Conservation (phyloP, 345 rosid species). For the Excoecaria agallocha region DNA sequence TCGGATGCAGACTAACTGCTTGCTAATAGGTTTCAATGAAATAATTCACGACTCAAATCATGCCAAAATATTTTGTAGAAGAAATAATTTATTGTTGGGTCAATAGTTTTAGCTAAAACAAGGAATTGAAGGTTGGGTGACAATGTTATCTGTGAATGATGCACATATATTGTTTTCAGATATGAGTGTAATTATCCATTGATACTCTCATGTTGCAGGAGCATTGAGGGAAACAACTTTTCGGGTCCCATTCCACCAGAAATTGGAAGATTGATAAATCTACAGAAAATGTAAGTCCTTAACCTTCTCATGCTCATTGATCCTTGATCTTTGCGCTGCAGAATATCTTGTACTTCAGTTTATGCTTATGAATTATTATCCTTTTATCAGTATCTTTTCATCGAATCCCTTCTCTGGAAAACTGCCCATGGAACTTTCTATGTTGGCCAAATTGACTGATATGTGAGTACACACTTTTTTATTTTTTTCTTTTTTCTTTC, state of each 20-base stretch:
- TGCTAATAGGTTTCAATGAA: background rate
- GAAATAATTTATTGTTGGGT: background rate
- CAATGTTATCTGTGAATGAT: background rate
- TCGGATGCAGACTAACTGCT: background rate
- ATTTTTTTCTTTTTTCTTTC: too few relatives aligned
- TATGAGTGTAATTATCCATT: background rate
- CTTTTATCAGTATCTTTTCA: conserved; percentile 47
- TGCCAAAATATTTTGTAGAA: background rate
- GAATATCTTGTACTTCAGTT: background rate
- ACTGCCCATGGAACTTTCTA: conserved; percentile 48
- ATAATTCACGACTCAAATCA: background rate
- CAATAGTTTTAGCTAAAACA: background rate
- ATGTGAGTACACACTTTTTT: conserved; percentile 47
- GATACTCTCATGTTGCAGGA: conserved; percentile 42
- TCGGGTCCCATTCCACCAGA: conserved; percentile 72
- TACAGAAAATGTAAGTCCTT: conserved; percentile 61
- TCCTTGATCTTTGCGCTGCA: conserved; percentile 1
- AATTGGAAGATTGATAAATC: conserved; percentile 51
- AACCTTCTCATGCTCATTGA: conserved; percentile 10
- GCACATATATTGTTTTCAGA: background rate
- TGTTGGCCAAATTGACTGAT: conserved; percentile 65
- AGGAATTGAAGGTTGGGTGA: background rate
- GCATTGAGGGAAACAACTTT: conserved; percentile 77
- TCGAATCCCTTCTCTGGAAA: conserved; percentile 73
- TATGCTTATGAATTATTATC: conserved; percentile 1